A percentile compares a stretch with the other conserved stretches of the same genome.
Conservation (phyloP, 2,329 filamentous ascomycete species). For the Fusarium nematophilum region DNA sequence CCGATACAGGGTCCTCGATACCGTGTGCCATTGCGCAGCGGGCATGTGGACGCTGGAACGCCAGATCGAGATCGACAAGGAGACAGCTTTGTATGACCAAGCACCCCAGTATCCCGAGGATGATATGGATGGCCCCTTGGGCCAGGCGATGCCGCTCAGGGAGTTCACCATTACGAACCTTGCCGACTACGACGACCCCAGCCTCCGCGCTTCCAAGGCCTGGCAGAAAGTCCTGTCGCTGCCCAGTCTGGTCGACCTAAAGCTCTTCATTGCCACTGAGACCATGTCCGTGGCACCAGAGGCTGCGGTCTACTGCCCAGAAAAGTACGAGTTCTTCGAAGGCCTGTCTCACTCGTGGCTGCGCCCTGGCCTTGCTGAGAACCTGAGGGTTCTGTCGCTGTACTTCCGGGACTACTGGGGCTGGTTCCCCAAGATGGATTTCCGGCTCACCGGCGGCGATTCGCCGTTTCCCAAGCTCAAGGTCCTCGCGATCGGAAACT, state of each 20-base stretch:
- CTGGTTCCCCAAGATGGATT: slow-evolving; percentile 53
- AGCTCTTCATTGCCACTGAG: slow-evolving; percentile 2
- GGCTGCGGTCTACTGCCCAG: neutral
- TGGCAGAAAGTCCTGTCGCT: slow-evolving; percentile 1
- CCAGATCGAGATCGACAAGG: slow-evolving; percentile 1
- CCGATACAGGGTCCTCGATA: slow-evolving; percentile 20
- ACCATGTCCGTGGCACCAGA: neutral
- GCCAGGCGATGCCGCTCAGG: slow-evolving; percentile 13
- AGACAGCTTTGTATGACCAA: neutral
- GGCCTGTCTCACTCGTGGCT: slow-evolving; percentile 41
- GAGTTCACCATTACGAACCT: slow-evolving; percentile 21
- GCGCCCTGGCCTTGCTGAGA: slow-evolving; percentile 9
- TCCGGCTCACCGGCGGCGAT: slow-evolving; percentile 30
- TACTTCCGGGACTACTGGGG: slow-evolving; percentile 53
- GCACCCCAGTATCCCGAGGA: neutral
- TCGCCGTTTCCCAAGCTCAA: slow-evolving; percentile 52
- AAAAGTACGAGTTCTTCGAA: slow-evolving; percentile 33
- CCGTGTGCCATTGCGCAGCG: slow-evolving; percentile 11
- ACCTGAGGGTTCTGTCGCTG: slow-evolving; percentile 52
- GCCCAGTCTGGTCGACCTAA: slow-evolving; percentile 15
- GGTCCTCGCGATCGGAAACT: slow-evolving; percentile 54
- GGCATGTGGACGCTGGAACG: slow-evolving; percentile 15
- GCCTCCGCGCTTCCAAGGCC: slow-evolving; percentile 7
- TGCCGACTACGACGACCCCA: slow-evolving; percentile 10
- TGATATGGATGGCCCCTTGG: neutral